These are phyloP conservation scores for Penicillium aurantiogriseum DNA, from an alignment of 2,329 filamentous ascomycete genomes.

Conservation along the genomic window DNA sequence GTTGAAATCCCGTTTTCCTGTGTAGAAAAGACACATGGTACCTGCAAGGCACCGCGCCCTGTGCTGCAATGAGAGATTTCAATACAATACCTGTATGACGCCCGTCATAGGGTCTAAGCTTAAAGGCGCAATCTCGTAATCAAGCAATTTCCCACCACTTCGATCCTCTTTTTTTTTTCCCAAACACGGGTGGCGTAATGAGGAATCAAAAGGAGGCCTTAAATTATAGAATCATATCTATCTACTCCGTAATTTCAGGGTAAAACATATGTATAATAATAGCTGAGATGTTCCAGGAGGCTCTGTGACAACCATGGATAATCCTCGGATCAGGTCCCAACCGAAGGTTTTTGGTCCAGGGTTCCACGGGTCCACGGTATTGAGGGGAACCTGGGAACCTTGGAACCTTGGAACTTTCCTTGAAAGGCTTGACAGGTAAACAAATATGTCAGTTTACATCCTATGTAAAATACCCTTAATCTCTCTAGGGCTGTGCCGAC, in stretches of 20 bases:
- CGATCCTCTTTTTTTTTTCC: background rate
- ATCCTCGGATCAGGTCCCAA: background rate
- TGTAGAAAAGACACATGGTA: slow-evolving; percentile 1
- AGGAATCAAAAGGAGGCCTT: background rate
- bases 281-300: background rate
- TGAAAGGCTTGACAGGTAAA: background rate
- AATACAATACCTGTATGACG: background rate
- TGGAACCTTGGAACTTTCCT: no score
- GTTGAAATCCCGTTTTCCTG: background rate
- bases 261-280: background rate
- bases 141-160: background rate
- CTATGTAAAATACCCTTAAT: no score
- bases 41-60: background rate
- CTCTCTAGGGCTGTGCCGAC: background rate
- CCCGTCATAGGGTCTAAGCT: background rate
- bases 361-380: background rate
- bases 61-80: background rate
- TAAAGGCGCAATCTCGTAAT: background rate
- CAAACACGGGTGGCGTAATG: background rate
- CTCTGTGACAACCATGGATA: background rate
- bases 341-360: background rate
- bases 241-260: no score
- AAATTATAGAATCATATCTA: no score
- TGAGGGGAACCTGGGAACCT: background rate
- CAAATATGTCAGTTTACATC: background rate